These are phyloP conservation scores for Talaromyces sp. DNA, from an alignment of 2,329 filamentous ascomycete species.

Conservation along the genomic window DNA sequence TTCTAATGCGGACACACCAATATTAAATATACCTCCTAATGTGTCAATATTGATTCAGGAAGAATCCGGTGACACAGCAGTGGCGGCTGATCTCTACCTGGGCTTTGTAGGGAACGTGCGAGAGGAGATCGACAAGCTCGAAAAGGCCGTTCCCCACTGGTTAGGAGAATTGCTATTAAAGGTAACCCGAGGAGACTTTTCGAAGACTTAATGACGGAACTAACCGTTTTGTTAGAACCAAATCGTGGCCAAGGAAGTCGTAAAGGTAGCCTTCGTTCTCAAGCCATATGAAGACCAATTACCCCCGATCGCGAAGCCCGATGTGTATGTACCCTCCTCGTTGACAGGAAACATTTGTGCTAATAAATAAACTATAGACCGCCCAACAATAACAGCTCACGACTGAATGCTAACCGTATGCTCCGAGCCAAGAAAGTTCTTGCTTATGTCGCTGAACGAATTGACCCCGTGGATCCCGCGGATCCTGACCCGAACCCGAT, in stretches of 20 bases:
- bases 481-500: constrained; percentile 56
- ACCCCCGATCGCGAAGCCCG: constrained; percentile 66
- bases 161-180: constrained; percentile 77
- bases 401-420: constrained; percentile 96
- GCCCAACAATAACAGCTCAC: constrained; percentile 61
- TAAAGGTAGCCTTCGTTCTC: constrained; percentile 92
- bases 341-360: not conserved
- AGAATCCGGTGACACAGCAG: constrained; percentile 57
- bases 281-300: constrained; percentile 72
- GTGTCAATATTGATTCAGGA: constrained; percentile 62
- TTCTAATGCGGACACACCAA: constrained; percentile 40
- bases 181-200: constrained; percentile 36
- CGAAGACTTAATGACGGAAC: constrained; percentile 1
- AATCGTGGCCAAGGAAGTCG: constrained; percentile 79
- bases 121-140: constrained; percentile 72
- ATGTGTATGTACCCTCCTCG: constrained; percentile 50
- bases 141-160: constrained; percentile 86
- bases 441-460: constrained; percentile 83
- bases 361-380: constrained; percentile 10
- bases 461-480: constrained; percentile 63
- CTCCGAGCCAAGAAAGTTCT: constrained; percentile 91
- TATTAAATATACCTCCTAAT: constrained; percentile 38
- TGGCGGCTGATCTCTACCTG: constrained; percentile 79
- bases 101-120: constrained; percentile 77
- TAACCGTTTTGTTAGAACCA: constrained; percentile 54